Percentiles rank a stretch among this genome's conserved stretches.
Conservation (phyloP, 371 early-diverging fungal genomes). For the Ordospora colligata region DNA sequence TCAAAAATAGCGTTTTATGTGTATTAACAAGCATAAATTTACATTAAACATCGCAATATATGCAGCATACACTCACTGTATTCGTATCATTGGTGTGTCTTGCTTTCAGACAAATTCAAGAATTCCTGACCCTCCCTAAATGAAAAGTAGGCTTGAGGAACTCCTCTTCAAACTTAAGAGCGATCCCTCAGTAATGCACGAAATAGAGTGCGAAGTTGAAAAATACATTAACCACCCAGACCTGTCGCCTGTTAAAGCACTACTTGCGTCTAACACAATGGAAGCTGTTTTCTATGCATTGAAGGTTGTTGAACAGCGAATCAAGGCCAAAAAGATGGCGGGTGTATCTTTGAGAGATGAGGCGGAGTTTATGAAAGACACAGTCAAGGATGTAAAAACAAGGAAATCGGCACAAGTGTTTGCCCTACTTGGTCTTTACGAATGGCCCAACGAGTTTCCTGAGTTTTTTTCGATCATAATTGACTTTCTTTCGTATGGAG, state of each 20-base stretch:
- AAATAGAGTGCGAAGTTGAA: slow-evolving; percentile 40
- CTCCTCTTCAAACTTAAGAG: slow-evolving; percentile 11
- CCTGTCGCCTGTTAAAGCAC: not conserved
- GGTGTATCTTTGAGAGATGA: not conserved
- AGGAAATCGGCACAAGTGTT: slow-evolving; percentile 41
- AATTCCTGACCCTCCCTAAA: not conserved
- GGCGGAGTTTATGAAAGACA: slow-evolving; percentile 18
- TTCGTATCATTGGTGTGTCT: too few species aligned
- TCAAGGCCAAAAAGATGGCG: slow-evolving; percentile 9
- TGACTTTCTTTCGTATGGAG: slow-evolving; percentile 21
- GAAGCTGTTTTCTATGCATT: slow-evolving; percentile 32
- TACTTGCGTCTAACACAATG: not conserved
- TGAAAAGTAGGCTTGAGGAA: slow-evolving; percentile 20
- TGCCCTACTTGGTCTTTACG: slow-evolving; percentile 51
- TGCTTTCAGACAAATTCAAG: too few species aligned
- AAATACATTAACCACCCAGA: not conserved
- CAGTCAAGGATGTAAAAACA: not conserved
- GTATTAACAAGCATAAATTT: too few species aligned
- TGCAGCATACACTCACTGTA: too few species aligned
- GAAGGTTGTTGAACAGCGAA: slow-evolving; percentile 44
- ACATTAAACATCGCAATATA: too few species aligned
- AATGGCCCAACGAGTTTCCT: slow-evolving; percentile 55
- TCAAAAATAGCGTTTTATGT: too few species aligned
- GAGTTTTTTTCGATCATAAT: slow-evolving; percentile 47
- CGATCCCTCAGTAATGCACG: slow-evolving; percentile 30